Percentiles rank a stretch among this genome's conserved stretches.
Evolutionary conservation across 208 protist species (phyloP).

Genomic region (Naegleria lovaniensis): DNA sequence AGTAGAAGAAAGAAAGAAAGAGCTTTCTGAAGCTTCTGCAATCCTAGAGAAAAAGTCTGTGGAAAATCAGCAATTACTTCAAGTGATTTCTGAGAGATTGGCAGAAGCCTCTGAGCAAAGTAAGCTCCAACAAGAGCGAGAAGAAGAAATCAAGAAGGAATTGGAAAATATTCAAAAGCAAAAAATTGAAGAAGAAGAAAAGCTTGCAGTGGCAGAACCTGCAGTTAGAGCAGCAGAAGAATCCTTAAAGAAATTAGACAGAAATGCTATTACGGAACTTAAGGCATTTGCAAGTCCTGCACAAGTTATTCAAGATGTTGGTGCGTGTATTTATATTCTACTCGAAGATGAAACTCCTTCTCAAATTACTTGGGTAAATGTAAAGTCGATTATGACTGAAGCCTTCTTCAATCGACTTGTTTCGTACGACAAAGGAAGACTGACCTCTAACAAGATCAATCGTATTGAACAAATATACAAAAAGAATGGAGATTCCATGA

Average conservation of each 20-base stretch:
- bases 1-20: slow-evolving; percentile 87
- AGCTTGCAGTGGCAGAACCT: slow-evolving; percentile 90
- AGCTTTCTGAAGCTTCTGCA: slow-evolving; percentile 83
- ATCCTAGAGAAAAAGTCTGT: slow-evolving; percentile 84
- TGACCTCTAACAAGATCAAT: neutral
- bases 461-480: neutral
- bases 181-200: slow-evolving; percentile 79
- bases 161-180: slow-evolving; percentile 80
- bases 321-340: slow-evolving; percentile 70
- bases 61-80: slow-evolving; percentile 81
- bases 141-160: slow-evolving; percentile 76
- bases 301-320: slow-evolving; percentile 84
- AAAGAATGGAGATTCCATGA: neutral
- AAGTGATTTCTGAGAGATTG: slow-evolving; percentile 77
- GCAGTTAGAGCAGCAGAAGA: slow-evolving; percentile 85
- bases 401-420: slow-evolving; percentile 56
- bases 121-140: slow-evolving; percentile 72
- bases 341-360: slow-evolving; percentile 39
- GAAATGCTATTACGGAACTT: slow-evolving; percentile 92
- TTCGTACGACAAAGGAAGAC: slow-evolving; percentile 53
- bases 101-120: slow-evolving; percentile 75
- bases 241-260: slow-evolving; percentile 86
- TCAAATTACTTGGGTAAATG: slow-evolving; percentile 47
- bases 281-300: slow-evolving; percentile 90
- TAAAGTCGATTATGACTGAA: slow-evolving; percentile 60